Base-by-base conservation (phyloP, 306 rosid species). In the Castanea crenata region DNA sequence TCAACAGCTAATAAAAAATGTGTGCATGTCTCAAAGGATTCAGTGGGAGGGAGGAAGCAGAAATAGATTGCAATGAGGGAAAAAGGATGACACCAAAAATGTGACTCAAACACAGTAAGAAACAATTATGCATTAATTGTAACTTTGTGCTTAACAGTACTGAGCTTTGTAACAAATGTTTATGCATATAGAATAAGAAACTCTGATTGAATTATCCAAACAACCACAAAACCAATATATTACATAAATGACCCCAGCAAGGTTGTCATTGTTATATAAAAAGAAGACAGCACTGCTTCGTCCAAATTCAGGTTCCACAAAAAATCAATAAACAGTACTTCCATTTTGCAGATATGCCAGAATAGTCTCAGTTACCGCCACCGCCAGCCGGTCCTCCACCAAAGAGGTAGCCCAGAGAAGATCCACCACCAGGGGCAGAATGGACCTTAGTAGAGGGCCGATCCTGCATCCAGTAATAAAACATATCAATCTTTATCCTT, bases 391-490 rank as follows among this genome's bases (percentile, higher is more conserved):
- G 54, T 49, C 90, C 89, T 63, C 89, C 81, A 62, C 94, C 99
- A 79, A 95, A 95, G 83, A 95, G 97, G 79, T 95, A 95, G 76
- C 89, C 97, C 84, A 95, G 83, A 65, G 99, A 95, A 64, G 99
- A 95, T 71, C 98, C 98, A 49, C 99, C 99, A 31, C 99, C 98
- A 8, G 99, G 99, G 62, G 98, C 98, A 80, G 99, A 79, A 61
- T 95, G 99, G 68, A 95, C 98, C 88, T 95, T 95, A 84, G 99
- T 92, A 44, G 99, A 91, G 74, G 99, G 99, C 61, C 99, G 99
- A 85, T 95, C 99, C 99, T 95, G 89, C 84, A 79, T 32, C 73
- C 77, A 54, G n/a, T 44, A 23, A 75, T 57, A 74, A 0, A 52
- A 80, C 69, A 41, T 6, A 77, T 68, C 56, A 80, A 35, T 67